Evolutionary conservation across 371 early-diverging fungal genomes (phyloP), one percentile per base, ranked within the genome.

Genomic region (Chytridium lagenaria): DNA sequence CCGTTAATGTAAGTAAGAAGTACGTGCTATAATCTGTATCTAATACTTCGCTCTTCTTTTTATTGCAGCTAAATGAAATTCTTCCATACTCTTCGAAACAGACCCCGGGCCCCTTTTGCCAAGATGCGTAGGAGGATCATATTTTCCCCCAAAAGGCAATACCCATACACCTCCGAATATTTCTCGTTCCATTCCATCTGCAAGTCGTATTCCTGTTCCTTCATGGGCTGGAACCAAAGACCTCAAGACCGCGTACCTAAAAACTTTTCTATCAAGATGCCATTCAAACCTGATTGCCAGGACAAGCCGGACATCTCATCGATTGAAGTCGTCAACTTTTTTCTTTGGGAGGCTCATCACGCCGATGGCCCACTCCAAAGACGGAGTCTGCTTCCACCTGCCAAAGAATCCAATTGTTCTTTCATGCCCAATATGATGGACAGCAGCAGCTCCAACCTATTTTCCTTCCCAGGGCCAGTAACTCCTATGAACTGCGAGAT

Each of bases 281-380:
- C 7, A 12, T 44, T 44, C 7, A 12, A 44, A 7, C 44, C 44
- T 12, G 7, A 7, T 44, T 44, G 44, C 44, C 44, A 44, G 12
- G 12, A 7, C 7, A 44, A 7, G 23, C 5, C 55, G 55, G 44
- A 52, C 5, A 26, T 52, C 5, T 52, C 55, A 5, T 12, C n/a
- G 5, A 7, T 52, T 10, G 55, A 52, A 5, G 26, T 52, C n/a
- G 55, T 52, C n/a, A 52, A 52, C 26, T 52, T 52, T 52, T 52
- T 52, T 5, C 55, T 52, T 12, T 52, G 55, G 55, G 55, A 52
- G 55, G 23, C 55, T 12, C 55, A 52, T 52, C 55, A 52, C 23
- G 55, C 55, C 5, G 12, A 12, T 10, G 55, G n/a, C 23, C 55
- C 55, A 12, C 5, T 52, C n/a, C n/a, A 52, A 5, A n/a, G 55